Evolutionary conservation across 257 asterid species (phyloP), one percentile per base, ranked within the genome.

Genomic region (Parsonsia alboflavescens): DNA sequence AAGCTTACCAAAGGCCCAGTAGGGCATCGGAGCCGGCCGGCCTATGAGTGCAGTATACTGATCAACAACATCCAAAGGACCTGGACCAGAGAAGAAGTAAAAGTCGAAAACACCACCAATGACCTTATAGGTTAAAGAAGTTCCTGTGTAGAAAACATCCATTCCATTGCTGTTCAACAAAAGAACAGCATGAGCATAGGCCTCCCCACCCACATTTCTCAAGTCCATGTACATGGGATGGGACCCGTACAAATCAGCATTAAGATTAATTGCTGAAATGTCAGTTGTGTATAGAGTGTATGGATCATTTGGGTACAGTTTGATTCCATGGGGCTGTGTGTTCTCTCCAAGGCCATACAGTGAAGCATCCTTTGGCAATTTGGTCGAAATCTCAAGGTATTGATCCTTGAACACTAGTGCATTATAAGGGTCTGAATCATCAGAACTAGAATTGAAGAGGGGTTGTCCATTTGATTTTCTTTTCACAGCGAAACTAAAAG

Each of bases 161-260:
- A 95, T 95, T 44, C 98, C 99, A 72, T 95, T 95, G n/a, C 97
- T 92, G 28, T 91, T 95, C 73, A 95, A 26, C 87, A 95, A 78
- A 84, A 92, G 64, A 49, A 90, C 97, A 2, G 86, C 98, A 82
- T 95, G 98, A 2, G 96, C 91, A 52, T 50, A 73, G 3, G 93
- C 88, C 48, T 87, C 84, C 9, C 93, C 96, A 2, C 65, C 81
- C 44, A 76, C 84, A 52, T 87, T 86, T 77, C 99, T 80, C 79
- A 95, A 69, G 85, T 95, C 99, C 98, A 95, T 90, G 65, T 95
- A 92, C 84, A 95, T 83, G 5, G 98, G 99, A 77, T 95, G 99
- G 39, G 99, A 90, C 53, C 99, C 99, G 73, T 95, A 95, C 26
- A 92, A 56, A 76, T 95, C 96, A 33, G 86, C 81, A 26, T 95